Base-by-base conservation (phyloP, 1,284 basidiomycete species). In the Cutaneotrichosporon mucoides region DNA sequence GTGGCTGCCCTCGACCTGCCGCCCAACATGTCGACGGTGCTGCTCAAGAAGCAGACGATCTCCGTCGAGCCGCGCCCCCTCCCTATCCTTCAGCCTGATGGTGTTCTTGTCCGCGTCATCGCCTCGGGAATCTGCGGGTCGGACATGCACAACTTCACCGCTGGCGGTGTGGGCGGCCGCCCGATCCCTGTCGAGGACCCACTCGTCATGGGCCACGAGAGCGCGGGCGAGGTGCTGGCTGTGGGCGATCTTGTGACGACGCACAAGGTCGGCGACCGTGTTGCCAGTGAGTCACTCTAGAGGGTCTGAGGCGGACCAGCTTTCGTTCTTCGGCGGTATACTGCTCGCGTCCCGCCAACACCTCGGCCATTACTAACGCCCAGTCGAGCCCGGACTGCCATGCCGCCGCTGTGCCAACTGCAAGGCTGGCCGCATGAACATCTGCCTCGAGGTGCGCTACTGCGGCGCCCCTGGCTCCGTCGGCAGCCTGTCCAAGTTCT, bases 401-500 rank as follows among this genome's bases (percentile, higher is more conserved):
- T 79, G 78, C 66, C 64, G 76, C 46, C 61, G 73, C 12, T 79
- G 78, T 59, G 51, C 65, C 15, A 73, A 75, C 65, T 79, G 78
- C 69, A 79, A 92, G 78, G 78, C 82, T 53, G 91, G 91, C n/a
- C 83, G 84, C 53, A 90, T 91, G 73, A 85, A 93, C 76, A 71
- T 76, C 56, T 76, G 75, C 58, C 50, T 68, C 3, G 70, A 73
- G 53, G 65, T 63, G 61, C 63, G 61, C 24, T 76, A 76, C 61
- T 76, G 75, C 53, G 75, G 75, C 41, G 62, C 73, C 0, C 73
- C 73, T 0, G 73, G 73, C 16, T 72, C 71, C 3, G 69, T 75
- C 11, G 75, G 75, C 16, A 69, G 68, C 1, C 55, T 76, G n/a
- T 66, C 65, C 6, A 69, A 65, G 63, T 76, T 61, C 66, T 74